phyloP scores from a whole-genome alignment of 2,329 filamentous ascomycete genomes.

The Blastomyces gilchristii region DNA sequence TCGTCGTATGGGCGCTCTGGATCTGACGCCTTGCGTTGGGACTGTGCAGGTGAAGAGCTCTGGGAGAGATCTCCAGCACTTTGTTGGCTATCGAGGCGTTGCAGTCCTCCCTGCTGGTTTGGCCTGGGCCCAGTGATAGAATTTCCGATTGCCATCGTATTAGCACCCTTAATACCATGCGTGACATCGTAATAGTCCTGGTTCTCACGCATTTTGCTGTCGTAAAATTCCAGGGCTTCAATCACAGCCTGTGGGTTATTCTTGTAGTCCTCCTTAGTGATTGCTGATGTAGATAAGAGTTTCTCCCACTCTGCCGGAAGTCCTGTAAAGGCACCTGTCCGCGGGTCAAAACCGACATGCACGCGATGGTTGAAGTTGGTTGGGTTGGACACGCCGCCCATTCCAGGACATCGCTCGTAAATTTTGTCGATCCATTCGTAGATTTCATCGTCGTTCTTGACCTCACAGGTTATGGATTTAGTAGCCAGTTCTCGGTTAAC shows the following conservation, averaged over 20 bases:
- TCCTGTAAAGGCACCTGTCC: slow-evolving; percentile 89
- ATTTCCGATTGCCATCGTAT: slow-evolving; percentile 43
- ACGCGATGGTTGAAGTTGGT: slow-evolving; percentile 97
- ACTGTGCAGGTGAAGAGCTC: slow-evolving; percentile 26
- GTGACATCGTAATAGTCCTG: slow-evolving; percentile 56
- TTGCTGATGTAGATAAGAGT: slow-evolving; percentile 86
- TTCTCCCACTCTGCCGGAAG: slow-evolving; percentile 95
- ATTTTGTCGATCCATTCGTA: slow-evolving; percentile 99
- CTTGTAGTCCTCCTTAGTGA: slow-evolving; percentile 97
- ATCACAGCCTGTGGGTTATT: slow-evolving; percentile 77
- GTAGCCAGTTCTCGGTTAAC: slow-evolving; percentile 70
- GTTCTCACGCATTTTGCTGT: slow-evolving; percentile 55
- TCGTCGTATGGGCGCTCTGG: slow-evolving; percentile 42
- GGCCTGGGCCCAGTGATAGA: slow-evolving; percentile 61
- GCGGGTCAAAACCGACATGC: slow-evolving; percentile 93
- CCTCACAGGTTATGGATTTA: slow-evolving; percentile 79
- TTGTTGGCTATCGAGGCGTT: slow-evolving; percentile 34
- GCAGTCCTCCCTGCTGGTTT: slow-evolving; percentile 39
- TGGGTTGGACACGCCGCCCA: slow-evolving; percentile 96
- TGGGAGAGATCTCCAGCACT: slow-evolving; percentile 22
- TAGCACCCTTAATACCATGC: slow-evolving; percentile 33
- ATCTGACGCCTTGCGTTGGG: slow-evolving; percentile 46
- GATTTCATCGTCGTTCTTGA: slow-evolving; percentile 90
- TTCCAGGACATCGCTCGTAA: slow-evolving; percentile 89
- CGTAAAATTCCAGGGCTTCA: slow-evolving; percentile 59